phyloP scores from a whole-genome alignment of 2,329 filamentous ascomycete species.

The Hypoxylon sp. region DNA sequence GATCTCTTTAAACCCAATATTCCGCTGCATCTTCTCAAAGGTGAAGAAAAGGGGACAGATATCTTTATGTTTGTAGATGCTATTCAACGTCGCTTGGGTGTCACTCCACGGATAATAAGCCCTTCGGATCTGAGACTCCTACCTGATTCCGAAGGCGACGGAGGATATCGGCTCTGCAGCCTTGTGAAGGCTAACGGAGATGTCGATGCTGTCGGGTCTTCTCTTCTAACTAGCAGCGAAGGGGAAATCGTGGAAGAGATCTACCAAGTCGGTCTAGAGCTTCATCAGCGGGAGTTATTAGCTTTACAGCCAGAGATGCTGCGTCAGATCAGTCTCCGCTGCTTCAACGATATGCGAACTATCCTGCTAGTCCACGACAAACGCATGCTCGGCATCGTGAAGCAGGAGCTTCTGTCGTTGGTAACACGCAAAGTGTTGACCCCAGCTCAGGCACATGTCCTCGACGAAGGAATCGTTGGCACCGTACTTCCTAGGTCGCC shows the following conservation, averaged over 20 bases:
- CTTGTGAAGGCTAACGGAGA: neutral
- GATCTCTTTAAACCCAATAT: neutral
- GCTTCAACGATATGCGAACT: constrained; percentile 21
- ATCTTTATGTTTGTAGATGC: constrained; percentile 20
- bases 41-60: constrained; percentile 8
- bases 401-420: constrained; percentile 5
- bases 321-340: constrained; percentile 15
- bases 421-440: constrained; percentile 3
- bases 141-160: neutral
- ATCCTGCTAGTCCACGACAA: constrained; percentile 17
- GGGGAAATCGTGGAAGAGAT: constrained; percentile 17
- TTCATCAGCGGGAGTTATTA: constrained; percentile 4
- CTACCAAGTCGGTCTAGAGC: constrained; percentile 11
- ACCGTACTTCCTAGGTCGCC: constrained; percentile 11
- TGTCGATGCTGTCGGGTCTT: neutral
- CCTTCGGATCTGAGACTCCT: constrained; percentile 19
- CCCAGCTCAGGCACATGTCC: neutral
- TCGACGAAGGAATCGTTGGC: constrained; percentile 12
- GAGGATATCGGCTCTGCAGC: constrained; percentile 4
- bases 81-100: neutral
- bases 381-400: constrained; percentile 18
- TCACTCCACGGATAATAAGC: constrained; percentile 1
- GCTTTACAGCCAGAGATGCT: constrained; percentile 11
- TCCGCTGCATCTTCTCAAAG: constrained; percentile 17
- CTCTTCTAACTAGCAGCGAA: neutral